Conservation (phyloP, 2,329 filamentous ascomycete species). For the Incumbomyces delicatus region DNA sequence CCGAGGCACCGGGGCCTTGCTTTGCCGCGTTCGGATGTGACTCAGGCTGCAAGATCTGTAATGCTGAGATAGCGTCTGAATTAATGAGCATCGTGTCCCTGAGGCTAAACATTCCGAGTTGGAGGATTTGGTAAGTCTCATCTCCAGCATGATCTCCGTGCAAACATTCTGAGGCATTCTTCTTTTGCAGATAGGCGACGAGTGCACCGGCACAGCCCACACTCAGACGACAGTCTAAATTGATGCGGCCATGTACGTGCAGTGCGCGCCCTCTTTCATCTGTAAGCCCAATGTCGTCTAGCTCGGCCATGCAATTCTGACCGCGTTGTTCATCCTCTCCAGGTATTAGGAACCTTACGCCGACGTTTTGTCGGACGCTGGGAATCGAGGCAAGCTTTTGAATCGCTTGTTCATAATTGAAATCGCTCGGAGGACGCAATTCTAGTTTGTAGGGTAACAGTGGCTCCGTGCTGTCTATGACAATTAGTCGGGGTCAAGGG, state of each 20-base stretch:
- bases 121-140: slow-evolving; percentile 50
- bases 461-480: slow-evolving; percentile 9
- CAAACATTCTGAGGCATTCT: slow-evolving; percentile 52
- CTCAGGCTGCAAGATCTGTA: slow-evolving; percentile 79
- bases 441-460: slow-evolving; percentile 55
- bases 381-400: slow-evolving; percentile 55
- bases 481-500: background rate
- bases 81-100: slow-evolving; percentile 64
- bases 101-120: slow-evolving; percentile 67
- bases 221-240: slow-evolving; percentile 64
- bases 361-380: slow-evolving; percentile 29
- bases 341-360: slow-evolving; percentile 52
- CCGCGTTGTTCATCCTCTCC: slow-evolving; percentile 42
- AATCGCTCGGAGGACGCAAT: slow-evolving; percentile 61
- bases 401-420: slow-evolving; percentile 56
- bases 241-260: slow-evolving; percentile 58
- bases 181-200: slow-evolving; percentile 65
- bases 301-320: slow-evolving; percentile 29
- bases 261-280: slow-evolving; percentile 55
- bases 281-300: slow-evolving; percentile 41
- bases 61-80: slow-evolving; percentile 64
- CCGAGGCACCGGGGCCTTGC: slow-evolving; percentile 56
- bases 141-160: slow-evolving; percentile 48
- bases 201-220: slow-evolving; percentile 82
- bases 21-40: slow-evolving; percentile 72